Evolutionary conservation across 2,329 filamentous ascomycete species (phyloP).

Genomic region (Fusarium beomiforme): DNA sequence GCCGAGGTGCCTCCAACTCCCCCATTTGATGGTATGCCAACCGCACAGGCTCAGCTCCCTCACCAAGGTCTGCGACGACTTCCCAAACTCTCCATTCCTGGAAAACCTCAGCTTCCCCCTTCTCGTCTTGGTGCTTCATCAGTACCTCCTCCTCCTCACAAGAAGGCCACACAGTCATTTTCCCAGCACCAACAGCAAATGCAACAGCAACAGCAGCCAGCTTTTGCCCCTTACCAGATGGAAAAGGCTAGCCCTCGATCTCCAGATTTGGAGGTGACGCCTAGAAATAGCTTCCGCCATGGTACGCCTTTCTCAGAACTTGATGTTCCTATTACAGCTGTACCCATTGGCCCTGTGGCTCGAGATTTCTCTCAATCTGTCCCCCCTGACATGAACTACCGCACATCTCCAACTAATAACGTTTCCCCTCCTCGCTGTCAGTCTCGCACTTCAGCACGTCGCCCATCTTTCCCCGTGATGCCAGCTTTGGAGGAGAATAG

Average conservation of each 20-base stretch:
- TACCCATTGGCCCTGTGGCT: constrained; percentile 76
- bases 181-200: constrained; percentile 24
- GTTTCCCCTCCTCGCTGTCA: constrained; percentile 56
- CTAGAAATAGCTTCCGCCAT: constrained; percentile 73
- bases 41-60: constrained; percentile 54
- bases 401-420: constrained; percentile 52
- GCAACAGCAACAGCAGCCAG: constrained; percentile 15
- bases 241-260: constrained; percentile 61
- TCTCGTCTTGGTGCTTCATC: constrained; percentile 42
- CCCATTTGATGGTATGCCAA: constrained; percentile 69
- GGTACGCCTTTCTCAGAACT: constrained; percentile 91
- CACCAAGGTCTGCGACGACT: constrained; percentile 67
- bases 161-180: constrained; percentile 40
- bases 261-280: constrained; percentile 65
- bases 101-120: constrained; percentile 45
- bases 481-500: constrained; percentile 75
- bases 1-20: constrained; percentile 74
- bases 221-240: constrained; percentile 63
- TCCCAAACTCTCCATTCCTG: constrained; percentile 71
- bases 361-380: constrained; percentile 90
- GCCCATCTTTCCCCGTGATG: constrained; percentile 75
- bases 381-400: constrained; percentile 91
- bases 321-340: constrained; percentile 83
- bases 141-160: constrained; percentile 40
- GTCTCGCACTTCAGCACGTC: constrained; percentile 67